phyloP scores from a whole-genome alignment of 495 filamentous ascomycete species.

The Aspergillus bertholletiae region DNA sequence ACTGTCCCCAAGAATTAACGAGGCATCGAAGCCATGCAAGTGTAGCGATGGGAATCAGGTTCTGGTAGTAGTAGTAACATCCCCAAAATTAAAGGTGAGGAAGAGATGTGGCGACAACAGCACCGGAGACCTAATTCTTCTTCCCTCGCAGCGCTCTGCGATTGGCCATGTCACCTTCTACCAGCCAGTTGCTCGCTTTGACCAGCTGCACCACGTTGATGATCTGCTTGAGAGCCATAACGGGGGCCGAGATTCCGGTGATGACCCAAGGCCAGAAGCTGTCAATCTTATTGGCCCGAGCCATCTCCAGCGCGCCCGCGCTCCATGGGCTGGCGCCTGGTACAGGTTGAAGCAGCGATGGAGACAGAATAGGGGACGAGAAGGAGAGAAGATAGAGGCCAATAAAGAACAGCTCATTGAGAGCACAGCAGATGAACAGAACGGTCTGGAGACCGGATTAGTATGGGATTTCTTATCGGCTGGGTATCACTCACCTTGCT shows the following conservation, averaged over 20 bases:
- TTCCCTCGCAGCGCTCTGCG: conserved; percentile 24
- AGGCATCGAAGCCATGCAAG: conserved; percentile 40
- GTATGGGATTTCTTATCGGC: neutral
- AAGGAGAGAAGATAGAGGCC: conserved; percentile 97
- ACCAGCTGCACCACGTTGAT: conserved; percentile 93
- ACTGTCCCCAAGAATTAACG: conserved; percentile 26
- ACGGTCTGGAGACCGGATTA: conserved; percentile 59
- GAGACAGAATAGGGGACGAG: conserved; percentile 79
- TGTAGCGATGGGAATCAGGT: neutral
- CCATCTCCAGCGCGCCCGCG: conserved; percentile 86
- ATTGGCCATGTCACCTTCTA: conserved; percentile 68
- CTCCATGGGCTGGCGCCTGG: conserved; percentile 72
- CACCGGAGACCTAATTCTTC: conserved; percentile 22
- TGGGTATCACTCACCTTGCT: conserved; percentile 67
- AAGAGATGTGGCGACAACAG: too few relatives aligned
- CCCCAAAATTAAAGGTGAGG: neutral
- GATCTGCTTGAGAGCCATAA: conserved; percentile 89
- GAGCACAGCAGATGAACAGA: conserved; percentile 81
- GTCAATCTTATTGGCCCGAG: conserved; percentile 91
- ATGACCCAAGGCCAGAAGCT: conserved; percentile 82
- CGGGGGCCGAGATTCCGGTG: conserved; percentile 71
- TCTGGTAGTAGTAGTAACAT: neutral
- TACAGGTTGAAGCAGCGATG: conserved; percentile 63
- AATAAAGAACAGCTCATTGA: conserved; percentile 97
- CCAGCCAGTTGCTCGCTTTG: conserved; percentile 89